These are phyloP conservation scores for Ramularia collo-cygni DNA, from an alignment of 2,329 filamentous ascomycete genomes.

Conservation along the genomic window DNA sequence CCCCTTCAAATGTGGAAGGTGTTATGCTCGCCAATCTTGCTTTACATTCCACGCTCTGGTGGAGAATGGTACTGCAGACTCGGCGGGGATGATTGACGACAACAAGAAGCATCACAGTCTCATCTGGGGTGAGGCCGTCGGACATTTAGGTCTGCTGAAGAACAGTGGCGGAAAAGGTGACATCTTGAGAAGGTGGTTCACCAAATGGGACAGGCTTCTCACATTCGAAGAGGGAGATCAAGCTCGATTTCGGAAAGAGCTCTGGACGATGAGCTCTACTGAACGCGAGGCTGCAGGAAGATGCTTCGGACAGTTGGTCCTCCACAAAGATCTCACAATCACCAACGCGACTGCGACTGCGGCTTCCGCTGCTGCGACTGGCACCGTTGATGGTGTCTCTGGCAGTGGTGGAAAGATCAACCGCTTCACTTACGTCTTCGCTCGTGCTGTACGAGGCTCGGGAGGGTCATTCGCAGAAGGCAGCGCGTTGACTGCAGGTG, in stretches of 20 bases:
- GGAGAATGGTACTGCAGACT: constrained; percentile 74
- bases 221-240: constrained; percentile 92
- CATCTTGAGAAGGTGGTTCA: constrained; percentile 71
- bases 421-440: constrained; percentile 76
- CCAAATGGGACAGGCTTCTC: constrained; percentile 87
- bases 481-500: constrained; percentile 77
- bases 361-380: constrained; percentile 5
- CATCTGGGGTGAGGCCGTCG: constrained; percentile 67
- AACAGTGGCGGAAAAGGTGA: constrained; percentile 50
- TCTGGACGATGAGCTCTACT: constrained; percentile 91
- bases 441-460: constrained; percentile 48
- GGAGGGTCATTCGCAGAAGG: constrained; percentile 73
- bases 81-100: constrained; percentile 70
- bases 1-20: constrained; percentile 73
- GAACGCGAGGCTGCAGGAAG: constrained; percentile 83
- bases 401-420: constrained; percentile 70
- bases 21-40: constrained; percentile 85
- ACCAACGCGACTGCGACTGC: constrained; percentile 14
- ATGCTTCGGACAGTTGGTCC: constrained; percentile 81
- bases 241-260: constrained; percentile 76
- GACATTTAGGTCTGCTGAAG: constrained; percentile 20
- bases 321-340: constrained; percentile 46
- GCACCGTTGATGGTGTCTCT: constrained; percentile 24
- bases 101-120: constrained; percentile 27
- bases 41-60: constrained; percentile 90